Evolutionary conservation across 352 stramenopile genomes (phyloP).

Genomic region (Thalassiosira pacifica): DNA sequence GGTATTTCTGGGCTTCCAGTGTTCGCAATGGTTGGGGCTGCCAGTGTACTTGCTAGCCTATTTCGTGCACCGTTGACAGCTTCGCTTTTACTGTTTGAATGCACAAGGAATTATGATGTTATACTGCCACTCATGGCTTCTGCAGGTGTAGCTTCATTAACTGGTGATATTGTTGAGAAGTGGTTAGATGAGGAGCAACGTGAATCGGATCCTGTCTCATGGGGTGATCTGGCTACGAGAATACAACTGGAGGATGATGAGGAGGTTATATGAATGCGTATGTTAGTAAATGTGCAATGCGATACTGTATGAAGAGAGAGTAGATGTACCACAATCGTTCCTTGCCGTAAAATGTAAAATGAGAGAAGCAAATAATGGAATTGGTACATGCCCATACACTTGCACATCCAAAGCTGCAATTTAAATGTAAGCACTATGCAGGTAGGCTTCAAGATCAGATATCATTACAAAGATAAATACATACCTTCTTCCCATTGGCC

Average conservation of each 20-base stretch:
- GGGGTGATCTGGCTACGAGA: constrained; percentile 71
- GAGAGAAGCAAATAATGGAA: no score
- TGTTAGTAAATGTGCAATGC: no score
- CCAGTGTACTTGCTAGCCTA: constrained; percentile 83
- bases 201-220: constrained; percentile 66
- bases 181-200: constrained; percentile 67
- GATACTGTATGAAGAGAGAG: no score
- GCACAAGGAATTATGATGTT: constrained; percentile 88
- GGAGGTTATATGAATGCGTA: no score
- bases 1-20: constrained; percentile 69
- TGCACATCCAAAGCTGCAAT: no score
- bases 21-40: constrained; percentile 89
- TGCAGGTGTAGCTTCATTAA: constrained; percentile 71
- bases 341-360: no score
- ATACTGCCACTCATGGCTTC: constrained; percentile 77
- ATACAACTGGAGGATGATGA: constrained; percentile 44
- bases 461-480: no score
- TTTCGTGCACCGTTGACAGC: constrained; percentile 88
- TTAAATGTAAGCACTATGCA: no score
- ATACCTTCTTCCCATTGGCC: no score
- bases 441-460: no score
- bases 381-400: no score
- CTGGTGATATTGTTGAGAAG: constrained; percentile 78
- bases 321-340: no score
- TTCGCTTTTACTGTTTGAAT: constrained; percentile 86